Base-by-base conservation (phyloP, 805 yeast species). In the Spathaspora sp. region DNA sequence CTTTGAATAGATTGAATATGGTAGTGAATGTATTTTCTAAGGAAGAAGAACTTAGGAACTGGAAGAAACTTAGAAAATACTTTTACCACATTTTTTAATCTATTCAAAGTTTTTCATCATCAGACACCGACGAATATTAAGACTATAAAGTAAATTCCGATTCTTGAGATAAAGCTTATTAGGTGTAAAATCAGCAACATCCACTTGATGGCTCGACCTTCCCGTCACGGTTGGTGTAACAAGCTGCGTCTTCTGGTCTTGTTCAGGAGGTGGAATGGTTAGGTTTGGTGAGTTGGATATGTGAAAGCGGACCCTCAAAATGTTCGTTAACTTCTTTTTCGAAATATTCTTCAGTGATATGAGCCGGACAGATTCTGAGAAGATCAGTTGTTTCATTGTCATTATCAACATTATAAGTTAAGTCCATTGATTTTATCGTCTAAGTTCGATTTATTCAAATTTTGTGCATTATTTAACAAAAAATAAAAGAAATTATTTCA, bases 61-160 rank as follows among this genome's bases (percentile, higher is more conserved):
- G n/a, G n/a, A n/a, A n/a, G n/a, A n/a, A n/a, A n/a, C n/a, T n/a
- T n/a, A n/a, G n/a, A n/a, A n/a, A n/a, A n/a, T n/a, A n/a, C n/a
- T n/a, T n/a, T n/a, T n/a, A n/a, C n/a, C n/a, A n/a, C n/a, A n/a
- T n/a, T n/a, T n/a, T n/a, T n/a, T n/a, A n/a, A n/a, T n/a, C n/a
- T n/a, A n/a, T n/a, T n/a, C n/a, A n/a, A n/a, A n/a, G n/a, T n/a
- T n/a, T n/a, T n/a, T n/a, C n/a, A n/a, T n/a, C n/a, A n/a, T 71
- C 76, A 3, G 73, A 68, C 20, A 67, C 53, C 5, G 51, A 47
- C 14, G 70, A 65, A 29, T 70, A 54, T 71, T 71, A 35, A 71
- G 57, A 40, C 67, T 60, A 57, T 71, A 71, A 18, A 71, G 52
- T 7, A 71, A 61, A 52, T 70, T 71, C 46, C 62, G 63, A 49